Evolutionary conservation across 192 early-diverging fungal genomes (phyloP), one percentile per base, ranked within the genome.

Genomic region (Funneliformis mosseae): DNA sequence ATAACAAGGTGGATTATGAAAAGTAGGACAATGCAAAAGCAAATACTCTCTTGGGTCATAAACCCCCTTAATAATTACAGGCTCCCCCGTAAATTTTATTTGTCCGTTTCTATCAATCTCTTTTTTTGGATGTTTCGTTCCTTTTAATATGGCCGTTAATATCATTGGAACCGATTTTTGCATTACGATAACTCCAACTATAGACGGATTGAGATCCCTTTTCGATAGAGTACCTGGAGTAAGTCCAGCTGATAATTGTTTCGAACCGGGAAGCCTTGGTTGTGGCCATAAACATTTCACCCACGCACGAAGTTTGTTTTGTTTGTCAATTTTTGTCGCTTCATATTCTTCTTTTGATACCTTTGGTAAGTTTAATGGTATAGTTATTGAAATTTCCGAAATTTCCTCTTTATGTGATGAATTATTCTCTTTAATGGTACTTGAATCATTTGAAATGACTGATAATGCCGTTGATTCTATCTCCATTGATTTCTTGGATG

Each of bases 21-120:
- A 73, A 48, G 43, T 50, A 28, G 43, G 45, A 73, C 71, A 73
- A 73, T 73, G 71, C 16, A 41, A 48, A 27, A 73, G 45, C n/a
- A 50, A 14, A 73, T 48, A 73, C 50, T 48, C n/a, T 55, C 45
- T 45, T 28, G 43, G 43, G 14, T 73, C 71, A 12, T 16, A 73
- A 27, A 50, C 5, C 16, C 14, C 25, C 6, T n/a, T 73, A 48
- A 73, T 45, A 8, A 73, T 23, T 11, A 27, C 23, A 7, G 71
- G 71, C 25, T 23, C 5, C 4, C 27, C 27, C 23, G 4, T 6
- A 27, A 27, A 23, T 23, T 28, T 64, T 64, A 64, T 27, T 64
- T 28, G 63, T 18, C 27, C 23, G 5, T 73, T 73, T 11, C 28
- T 16, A 14, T 5, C 23, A 48, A 48, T 50, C 16, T 50, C 27